These are phyloP conservation scores for Celoporthe dispersa DNA, from an alignment of 2,329 filamentous ascomycete species.

Conservation along the genomic window DNA sequence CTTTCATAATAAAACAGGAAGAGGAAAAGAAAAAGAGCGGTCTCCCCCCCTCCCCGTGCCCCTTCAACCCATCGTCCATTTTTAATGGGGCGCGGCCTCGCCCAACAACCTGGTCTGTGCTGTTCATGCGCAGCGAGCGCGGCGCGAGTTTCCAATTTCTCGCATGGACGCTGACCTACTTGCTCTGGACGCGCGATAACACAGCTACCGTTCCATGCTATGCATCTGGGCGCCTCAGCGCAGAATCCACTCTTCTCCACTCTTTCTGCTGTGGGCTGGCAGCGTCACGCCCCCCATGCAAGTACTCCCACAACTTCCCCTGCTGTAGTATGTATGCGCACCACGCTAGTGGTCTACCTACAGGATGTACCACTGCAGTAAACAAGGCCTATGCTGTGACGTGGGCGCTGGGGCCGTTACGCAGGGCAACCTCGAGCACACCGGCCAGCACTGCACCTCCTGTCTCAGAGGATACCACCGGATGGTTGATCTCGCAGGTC, in stretches of 20 bases:
- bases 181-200: no score
- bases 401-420: no score
- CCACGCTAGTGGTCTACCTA: no score
- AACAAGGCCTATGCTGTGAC: no score
- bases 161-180: neutral
- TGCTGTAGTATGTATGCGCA: neutral
- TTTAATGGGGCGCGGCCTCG: constrained; percentile 29
- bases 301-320: no score
- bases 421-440: no score
- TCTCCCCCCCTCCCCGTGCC: constrained; percentile 9
- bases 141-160: constrained; percentile 2
- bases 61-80: constrained; percentile 14
- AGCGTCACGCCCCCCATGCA: neutral
- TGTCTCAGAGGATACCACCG: no score
- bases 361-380: neutral
- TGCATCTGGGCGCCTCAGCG: neutral
- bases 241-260: neutral
- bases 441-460: no score
- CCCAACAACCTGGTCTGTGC: constrained; percentile 29
- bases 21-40: constrained; percentile 33
- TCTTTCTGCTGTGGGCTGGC: neutral
- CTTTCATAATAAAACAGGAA: constrained; percentile 31
- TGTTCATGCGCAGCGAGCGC: constrained; percentile 13
- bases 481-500: no score
- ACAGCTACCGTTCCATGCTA: neutral